Evolutionary conservation across 805 yeast species (phyloP), one percentile per base, ranked within the genome.

Genomic region (Candida glaebosa): DNA sequence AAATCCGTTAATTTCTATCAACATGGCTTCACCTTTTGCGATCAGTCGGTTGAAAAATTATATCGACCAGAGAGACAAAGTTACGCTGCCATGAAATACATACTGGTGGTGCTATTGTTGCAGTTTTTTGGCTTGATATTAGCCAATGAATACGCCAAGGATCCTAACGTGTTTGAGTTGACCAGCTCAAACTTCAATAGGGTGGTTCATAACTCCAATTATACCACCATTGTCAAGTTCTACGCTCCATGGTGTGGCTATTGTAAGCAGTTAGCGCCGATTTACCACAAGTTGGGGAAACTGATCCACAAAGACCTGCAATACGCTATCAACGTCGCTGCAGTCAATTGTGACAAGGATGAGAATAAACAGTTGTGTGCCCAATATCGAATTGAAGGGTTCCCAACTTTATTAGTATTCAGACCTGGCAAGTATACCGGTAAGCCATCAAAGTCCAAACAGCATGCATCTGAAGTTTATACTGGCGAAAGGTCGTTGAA

Each of bases 161-260:
- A 71, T 33, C 48, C 56, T 10, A 65, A 78, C 34, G 75, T 85
- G 3, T 63, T 75, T 39, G 89, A 83, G 51, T 63, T 84, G 31
- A 71, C 74, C 17, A 64, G 81, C 2, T 50, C 68, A 12, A 81
- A 69, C 40, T 89, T 89, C 56, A 79, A 82, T 46, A 75, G 76
- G 42, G 84, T 82, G 37, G 79, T 90, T 3, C 70, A 79, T 33
- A 61, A 70, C 17, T 72, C 95, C 2, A 88, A 88, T 57, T 84
- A 87, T 53, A 84, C 95, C 2, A 64, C 96, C 1, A 65, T 89
- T 15, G 89, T 88, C 17, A 89, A 89, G 66, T 90, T 90, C 62
- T 90, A 84, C 61, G 97, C 98, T 3, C 96, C 97, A 30, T 90
- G 98, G 98, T 91, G 99, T 69, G 96, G 97, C 4, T 88, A 91